Base-by-base conservation (phyloP, 768 basidiomycete genomes). In the Hypholoma fasciculare region DNA sequence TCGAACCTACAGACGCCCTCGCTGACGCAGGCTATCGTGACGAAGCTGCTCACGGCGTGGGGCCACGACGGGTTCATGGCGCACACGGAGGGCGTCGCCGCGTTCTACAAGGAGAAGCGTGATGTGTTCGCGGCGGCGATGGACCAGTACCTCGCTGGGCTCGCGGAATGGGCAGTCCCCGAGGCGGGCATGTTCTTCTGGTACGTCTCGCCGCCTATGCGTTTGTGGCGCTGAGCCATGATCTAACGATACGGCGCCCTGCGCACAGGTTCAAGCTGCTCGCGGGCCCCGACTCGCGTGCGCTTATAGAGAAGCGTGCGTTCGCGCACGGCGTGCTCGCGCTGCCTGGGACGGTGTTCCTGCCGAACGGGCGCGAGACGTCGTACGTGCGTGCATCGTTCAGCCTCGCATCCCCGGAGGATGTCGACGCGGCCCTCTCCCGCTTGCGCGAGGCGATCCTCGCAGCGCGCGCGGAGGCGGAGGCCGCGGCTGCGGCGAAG, bases 101-200 rank as follows among this genome's bases (percentile, higher is more conserved):
- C 74, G 16, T 92, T 93, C 71, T 93, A 94, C 72, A 80, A 79
- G 62, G 71, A 71, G 62, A 90, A 88, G 72, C 78, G 92, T 56
- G 87, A 93, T 64, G 76, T 86, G 19, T 96, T 97, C 69, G 89
- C 93, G 70, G 70, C 68, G 1, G 87, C 89, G 49, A 85, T 94
- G 78, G 78, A 82, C 65, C 84, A 82, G 66, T 83, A 96, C 70
- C 82, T 97, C n/a, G 74, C 77, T 49, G 92, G 86, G 2, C 76
- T 96, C 34, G 93, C 86, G 16, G 84, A 88, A 70, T 90, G 88
- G 88, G 74, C 68, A 54, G 71, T 77, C 0, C 92, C 91, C 8
- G 85, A 87, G 64, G 85, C 90, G 20, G 90, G 92, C 61, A 91
- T 96, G 91, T 96, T 96, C 78, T 86, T 93, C 70, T 96, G 92